Evolutionary conservation across 1,284 basidiomycete genomes (phyloP), one percentile per base, ranked within the genome.

Genomic region (Somion occarium): DNA sequence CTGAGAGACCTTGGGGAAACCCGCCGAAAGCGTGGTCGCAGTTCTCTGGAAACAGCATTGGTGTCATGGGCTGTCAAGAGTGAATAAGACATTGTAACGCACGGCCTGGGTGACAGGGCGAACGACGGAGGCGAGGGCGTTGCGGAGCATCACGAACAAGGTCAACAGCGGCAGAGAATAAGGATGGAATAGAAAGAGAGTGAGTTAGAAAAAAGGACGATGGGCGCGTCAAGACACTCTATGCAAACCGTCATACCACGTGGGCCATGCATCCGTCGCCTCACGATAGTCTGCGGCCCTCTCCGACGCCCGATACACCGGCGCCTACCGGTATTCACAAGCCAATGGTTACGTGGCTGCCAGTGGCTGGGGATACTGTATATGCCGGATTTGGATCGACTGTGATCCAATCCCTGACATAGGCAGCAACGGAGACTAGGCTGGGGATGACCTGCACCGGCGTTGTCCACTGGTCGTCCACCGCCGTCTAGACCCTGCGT

Each of bases 11-110:
- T 78, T 83, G 58, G 90, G 86, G 67, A 88, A 91, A 46, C 84
- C 86, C 51, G 90, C 85, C 49, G 90, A 83, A 60, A 91, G 79
- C 38, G 89, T 90, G 39, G 91, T 91, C 45, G 87, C 90, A 58
- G 79, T 66, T 66, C 87, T 75, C 85, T 88, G 64, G 9, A 48
- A 43, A 45, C 45, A 51, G 44, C 49, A 39, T 48, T n/a, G 30
- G 22, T 25, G 15, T 23, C 44, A 46, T 9, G 19, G 39, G 15
- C 20, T 50, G n/a, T 48, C 38, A 49, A 27, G 18, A 22, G 18
- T 38, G 18, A 46, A 27, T 4, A n/a, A 39, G 22, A 20, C 42
- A 42, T n/a, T 9, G 30, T 19, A 19, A 68, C 76, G 56, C 59
- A 88, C 85, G 7, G 79, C 70, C 52, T 80, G 77, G 47, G 76